Evolutionary conservation across 768 basidiomycete species (phyloP), one percentile per base, ranked within the genome.

Genomic region (Mycena filopes): DNA sequence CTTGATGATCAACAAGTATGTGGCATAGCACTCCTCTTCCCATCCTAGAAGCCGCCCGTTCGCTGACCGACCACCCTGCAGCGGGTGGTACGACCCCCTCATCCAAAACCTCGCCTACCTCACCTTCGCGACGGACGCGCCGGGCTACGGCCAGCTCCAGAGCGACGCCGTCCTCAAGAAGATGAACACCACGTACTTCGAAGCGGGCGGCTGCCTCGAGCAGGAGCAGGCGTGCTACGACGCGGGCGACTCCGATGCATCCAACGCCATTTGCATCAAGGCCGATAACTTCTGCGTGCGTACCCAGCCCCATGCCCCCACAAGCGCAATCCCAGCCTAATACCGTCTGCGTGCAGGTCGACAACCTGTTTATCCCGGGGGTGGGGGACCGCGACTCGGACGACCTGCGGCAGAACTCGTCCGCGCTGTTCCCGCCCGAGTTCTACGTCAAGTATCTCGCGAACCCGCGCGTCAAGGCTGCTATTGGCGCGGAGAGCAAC

Each of bases 61-160:
- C 1, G n/a, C n/a, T n/a, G n/a, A n/a, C n/a, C n/a, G n/a, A n/a
- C n/a, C n/a, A n/a, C n/a, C 38, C 12, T 46, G 12, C 47, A 90
- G 89, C 66, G 88, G 88, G 41, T 89, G 88, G 88, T 85, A 81
- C 56, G 89, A 90, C 65, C 88, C 89, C 1, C 77, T 89, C 31
- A 80, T 89, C 43, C 89, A 90, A 67, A 85, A 86, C 67, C 68
- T 87, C 64, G 85, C 89, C 12, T 89, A 86, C 61, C 79, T 90
- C 60, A 80, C 80, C 36, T 91, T 90, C 60, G 86, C 88, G 0
- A 82, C 82, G 0, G 72, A 88, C 41, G 89, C 89, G 0, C 89
- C 89, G 10, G 87, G 88, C 16, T 91, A 90, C 66, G 89, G 89
- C 7, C 88, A 83, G 64, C 83, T 91, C 13, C 86, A 86, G 63